Evolutionary conservation across 108 stramenopile genomes (phyloP).

Genomic region (Fistulifera solaris): DNA sequence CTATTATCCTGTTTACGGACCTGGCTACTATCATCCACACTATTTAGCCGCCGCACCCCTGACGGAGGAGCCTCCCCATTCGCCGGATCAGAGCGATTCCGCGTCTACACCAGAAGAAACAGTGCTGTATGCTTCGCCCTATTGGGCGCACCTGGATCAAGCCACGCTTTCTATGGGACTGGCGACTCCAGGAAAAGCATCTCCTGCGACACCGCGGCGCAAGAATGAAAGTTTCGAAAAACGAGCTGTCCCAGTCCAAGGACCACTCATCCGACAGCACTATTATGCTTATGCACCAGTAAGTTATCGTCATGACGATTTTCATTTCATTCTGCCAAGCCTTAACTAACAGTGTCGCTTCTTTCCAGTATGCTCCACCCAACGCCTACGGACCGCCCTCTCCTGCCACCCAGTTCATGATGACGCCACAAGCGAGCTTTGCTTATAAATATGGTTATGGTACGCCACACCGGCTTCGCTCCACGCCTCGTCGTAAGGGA

Average conservation of each 20-base stretch:
- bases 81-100: too few species aligned
- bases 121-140: slow-evolving; percentile 11
- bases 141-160: slow-evolving; percentile 46
- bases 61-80: too few species aligned
- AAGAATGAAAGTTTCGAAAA: not conserved
- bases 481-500: not conserved
- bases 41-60: too few species aligned
- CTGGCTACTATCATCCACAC: too few species aligned
- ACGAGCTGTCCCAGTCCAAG: not conserved
- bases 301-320: too few species aligned
- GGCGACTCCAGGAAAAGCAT: slow-evolving; percentile 12
- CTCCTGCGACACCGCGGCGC: slow-evolving; percentile 6
- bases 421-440: slow-evolving; percentile 32
- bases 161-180: slow-evolving; percentile 34
- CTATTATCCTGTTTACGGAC: too few species aligned
- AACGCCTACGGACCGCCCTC: slow-evolving; percentile 41
- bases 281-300: too few species aligned
- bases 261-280: too few species aligned
- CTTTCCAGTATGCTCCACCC: slow-evolving; percentile 2
- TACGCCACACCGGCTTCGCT: slow-evolving; percentile 1
- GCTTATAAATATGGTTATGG: slow-evolving; percentile 29
- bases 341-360: too few species aligned
- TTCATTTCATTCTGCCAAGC: too few species aligned
- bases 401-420: slow-evolving; percentile 56
- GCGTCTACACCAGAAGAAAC: too few species aligned